Percentiles rank a stretch among this genome's conserved stretches.
Conservation (phyloP, 2,329 filamentous ascomycete species). For the Cylindrodendrum hubeiense region DNA sequence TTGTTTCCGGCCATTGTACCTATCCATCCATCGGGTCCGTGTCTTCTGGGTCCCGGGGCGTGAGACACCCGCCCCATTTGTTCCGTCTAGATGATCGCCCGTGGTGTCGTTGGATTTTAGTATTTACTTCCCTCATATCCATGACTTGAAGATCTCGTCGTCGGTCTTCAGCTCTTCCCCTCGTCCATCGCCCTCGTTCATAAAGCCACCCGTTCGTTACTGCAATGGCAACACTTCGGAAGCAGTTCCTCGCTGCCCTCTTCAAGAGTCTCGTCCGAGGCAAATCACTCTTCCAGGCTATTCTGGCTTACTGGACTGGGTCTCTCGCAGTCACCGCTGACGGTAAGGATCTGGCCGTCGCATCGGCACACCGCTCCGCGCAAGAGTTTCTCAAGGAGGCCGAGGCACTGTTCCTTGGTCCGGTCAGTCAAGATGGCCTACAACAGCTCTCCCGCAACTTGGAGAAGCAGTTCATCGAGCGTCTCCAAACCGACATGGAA, state of each 20-base stretch:
- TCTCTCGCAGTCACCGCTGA: slow-evolving; percentile 52
- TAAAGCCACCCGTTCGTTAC: slow-evolving; percentile 63
- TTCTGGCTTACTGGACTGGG: slow-evolving; percentile 67
- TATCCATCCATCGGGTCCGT: slow-evolving; percentile 37
- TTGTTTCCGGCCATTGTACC: slow-evolving; percentile 16
- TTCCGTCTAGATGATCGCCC: slow-evolving; percentile 21
- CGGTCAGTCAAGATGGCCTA: slow-evolving; percentile 60
- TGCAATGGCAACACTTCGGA: slow-evolving; percentile 69
- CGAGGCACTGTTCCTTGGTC: slow-evolving; percentile 63
- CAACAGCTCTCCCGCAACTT: slow-evolving; percentile 61
- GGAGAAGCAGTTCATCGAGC: slow-evolving; percentile 67
- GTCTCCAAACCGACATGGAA: slow-evolving; percentile 63
- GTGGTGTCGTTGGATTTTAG: slow-evolving; percentile 30
- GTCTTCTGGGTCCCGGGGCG: slow-evolving; percentile 35
- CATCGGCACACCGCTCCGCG: slow-evolving; percentile 45
- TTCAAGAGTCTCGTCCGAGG: slow-evolving; percentile 70
- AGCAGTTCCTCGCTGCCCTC: slow-evolving; percentile 65
- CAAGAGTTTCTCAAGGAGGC: slow-evolving; percentile 69
- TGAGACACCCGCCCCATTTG: slow-evolving; percentile 40
- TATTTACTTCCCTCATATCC: slow-evolving; percentile 44
- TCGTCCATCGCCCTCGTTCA: slow-evolving; percentile 48
- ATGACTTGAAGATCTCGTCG: slow-evolving; percentile 27
- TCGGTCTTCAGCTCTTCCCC: slow-evolving; percentile 14
- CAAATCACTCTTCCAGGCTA: slow-evolving; percentile 69
- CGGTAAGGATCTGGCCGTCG: slow-evolving; percentile 36